Evolutionary conservation across 2,329 filamentous ascomycete genomes (phyloP), one percentile per base, ranked within the genome.

Genomic region (Microcera coccophila): DNA sequence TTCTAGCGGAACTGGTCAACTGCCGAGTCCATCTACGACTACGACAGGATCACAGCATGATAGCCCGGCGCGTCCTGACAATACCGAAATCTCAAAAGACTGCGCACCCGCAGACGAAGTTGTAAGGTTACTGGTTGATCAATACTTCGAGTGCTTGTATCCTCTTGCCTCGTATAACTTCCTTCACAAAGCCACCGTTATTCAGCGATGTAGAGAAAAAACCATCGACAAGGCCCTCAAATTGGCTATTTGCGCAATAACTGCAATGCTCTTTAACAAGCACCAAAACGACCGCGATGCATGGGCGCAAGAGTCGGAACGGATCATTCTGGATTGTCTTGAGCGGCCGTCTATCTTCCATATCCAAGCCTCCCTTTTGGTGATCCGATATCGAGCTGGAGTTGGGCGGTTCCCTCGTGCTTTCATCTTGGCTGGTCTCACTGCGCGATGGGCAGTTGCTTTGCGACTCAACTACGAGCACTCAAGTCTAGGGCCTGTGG

Each of bases 391-490:
- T 9, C 38, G 55, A 12, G 55, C 56, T 1, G 56, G 46, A 1
- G 52, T 59, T 2, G 56, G 56, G 14, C 52, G 59, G 14, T 59
- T 59, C 9, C 50, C 56, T 0, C 49, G 55, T 7, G 56, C 56
- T 1, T 59, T 59, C 32, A 59, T 59, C 17, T 57, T 59, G 55
- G 56, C 56, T 4, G 56, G 56, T 0, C 54, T 59, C 4, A 50
- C 50, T 2, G 56, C 52, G 10, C 44, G 56, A 3, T 59, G 56
- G 56, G 54, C 54, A 8, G 52, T 54, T n/a, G 54, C 56, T 18
- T 24, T 59, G n/a, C 50, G 56, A 2, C 56, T 59, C 22, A 59
- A 59, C 26, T 59, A 59, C 7, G 56, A 59, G 20, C 55, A 59
- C 35, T 53, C 55, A 3, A 50, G 41, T 9, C 34, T 59, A 4